phyloP scores from a whole-genome alignment of 2,329 filamentous ascomycete species.

The Exutisphaerella laricina region DNA sequence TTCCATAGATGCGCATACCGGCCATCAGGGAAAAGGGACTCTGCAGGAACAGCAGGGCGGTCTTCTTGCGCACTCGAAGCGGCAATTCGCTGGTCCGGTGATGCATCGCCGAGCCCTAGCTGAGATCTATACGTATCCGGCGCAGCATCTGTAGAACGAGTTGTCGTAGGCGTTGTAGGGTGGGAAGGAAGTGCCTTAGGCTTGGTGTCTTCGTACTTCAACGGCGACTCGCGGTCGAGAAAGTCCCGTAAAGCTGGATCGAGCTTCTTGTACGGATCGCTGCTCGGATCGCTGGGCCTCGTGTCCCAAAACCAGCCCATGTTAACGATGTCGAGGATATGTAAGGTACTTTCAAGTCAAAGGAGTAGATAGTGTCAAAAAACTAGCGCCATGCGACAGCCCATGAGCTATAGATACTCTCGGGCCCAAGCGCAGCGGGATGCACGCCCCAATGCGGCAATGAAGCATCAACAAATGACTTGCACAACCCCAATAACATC shows the following conservation, averaged over 20 bases:
- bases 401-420: no score
- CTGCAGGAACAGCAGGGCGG: slow-evolving; percentile 39
- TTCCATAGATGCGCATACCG: slow-evolving; percentile 88
- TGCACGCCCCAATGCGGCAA: no score
- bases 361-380: no score
- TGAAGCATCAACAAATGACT: no score
- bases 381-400: no score
- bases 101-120: slow-evolving; percentile 25
- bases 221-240: slow-evolving; percentile 73
- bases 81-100: slow-evolving; percentile 18
- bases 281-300: slow-evolving; percentile 38
- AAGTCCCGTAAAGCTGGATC: slow-evolving; percentile 80
- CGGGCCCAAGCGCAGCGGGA: no score
- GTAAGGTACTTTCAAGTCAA: slow-evolving; percentile 20
- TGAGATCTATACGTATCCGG: slow-evolving; percentile 30
- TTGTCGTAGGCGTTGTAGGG: slow-evolving; percentile 4
- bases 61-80: slow-evolving; percentile 22
- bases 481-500: not conserved
- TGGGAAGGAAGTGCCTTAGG: slow-evolving; percentile 3
- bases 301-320: slow-evolving; percentile 62
- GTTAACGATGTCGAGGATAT: slow-evolving; percentile 21
- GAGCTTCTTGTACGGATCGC: slow-evolving; percentile 67
- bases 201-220: slow-evolving; percentile 52
- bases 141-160: slow-evolving; percentile 28
- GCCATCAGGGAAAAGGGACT: slow-evolving; percentile 62